Conservation (phyloP, 1,284 basidiomycete genomes). For the Flammula alnicola region DNA sequence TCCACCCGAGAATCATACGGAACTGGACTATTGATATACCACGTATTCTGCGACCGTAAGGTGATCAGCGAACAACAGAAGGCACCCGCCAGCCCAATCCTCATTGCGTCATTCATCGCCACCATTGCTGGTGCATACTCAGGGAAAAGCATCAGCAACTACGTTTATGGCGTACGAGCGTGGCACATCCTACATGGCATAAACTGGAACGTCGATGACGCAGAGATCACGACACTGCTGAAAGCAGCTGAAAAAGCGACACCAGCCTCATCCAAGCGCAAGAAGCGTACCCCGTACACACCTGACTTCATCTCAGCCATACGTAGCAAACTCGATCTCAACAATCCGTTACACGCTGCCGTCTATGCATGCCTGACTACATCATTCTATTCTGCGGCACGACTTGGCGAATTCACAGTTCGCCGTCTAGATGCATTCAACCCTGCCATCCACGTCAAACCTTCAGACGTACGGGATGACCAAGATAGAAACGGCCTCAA, state of each 20-base stretch:
- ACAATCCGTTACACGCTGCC: slow-evolving; percentile 33
- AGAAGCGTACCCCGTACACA: slow-evolving; percentile 29
- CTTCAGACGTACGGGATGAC: neutral
- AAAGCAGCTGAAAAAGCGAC: slow-evolving; percentile 24
- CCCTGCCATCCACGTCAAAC: slow-evolving; percentile 1
- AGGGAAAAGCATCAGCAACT: slow-evolving; percentile 30
- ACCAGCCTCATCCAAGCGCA: slow-evolving; percentile 23
- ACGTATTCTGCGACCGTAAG: slow-evolving; percentile 23
- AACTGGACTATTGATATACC: slow-evolving; percentile 18
- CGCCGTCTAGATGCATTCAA: slow-evolving; percentile 9
- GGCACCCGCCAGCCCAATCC: slow-evolving; percentile 8
- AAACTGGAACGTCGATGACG: slow-evolving; percentile 27
- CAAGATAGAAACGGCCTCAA: neutral
- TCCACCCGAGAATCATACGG: slow-evolving; percentile 22
- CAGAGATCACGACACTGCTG: slow-evolving; percentile 27
- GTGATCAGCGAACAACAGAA: slow-evolving; percentile 15
- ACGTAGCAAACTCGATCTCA: slow-evolving; percentile 20
- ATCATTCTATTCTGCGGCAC: slow-evolving; percentile 32
- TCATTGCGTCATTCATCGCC: slow-evolving; percentile 24
- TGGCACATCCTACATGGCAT: slow-evolving; percentile 42
- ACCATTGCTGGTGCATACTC: slow-evolving; percentile 22
- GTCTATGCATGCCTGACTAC: slow-evolving; percentile 36
- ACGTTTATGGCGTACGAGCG: slow-evolving; percentile 30
- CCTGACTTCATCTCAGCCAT: slow-evolving; percentile 21
- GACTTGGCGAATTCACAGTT: slow-evolving; percentile 13